Evolutionary conservation across 768 basidiomycete species (phyloP).

Genomic region (Tylopilus sp.): DNA sequence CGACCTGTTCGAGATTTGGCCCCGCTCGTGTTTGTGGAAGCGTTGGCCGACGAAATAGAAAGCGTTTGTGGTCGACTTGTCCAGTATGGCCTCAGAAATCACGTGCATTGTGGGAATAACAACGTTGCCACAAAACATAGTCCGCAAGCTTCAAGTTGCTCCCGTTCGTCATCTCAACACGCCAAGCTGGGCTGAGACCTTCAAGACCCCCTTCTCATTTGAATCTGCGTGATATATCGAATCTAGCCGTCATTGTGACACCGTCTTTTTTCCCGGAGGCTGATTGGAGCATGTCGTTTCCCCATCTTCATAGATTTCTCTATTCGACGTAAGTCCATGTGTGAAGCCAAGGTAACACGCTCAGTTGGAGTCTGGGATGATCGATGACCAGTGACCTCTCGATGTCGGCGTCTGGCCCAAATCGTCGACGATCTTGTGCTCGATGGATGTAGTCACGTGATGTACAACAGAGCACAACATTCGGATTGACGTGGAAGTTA

Average conservation of each 20-base stretch:
- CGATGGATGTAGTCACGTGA: conserved; percentile 23
- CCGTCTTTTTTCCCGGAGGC: too few relatives aligned
- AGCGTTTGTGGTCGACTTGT: background rate
- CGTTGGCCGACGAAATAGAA: conserved; percentile 1
- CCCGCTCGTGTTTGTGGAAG: conserved; percentile 9
- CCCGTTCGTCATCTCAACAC: background rate
- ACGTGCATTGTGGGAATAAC: conserved; percentile 23
- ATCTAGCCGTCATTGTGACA: too few relatives aligned
- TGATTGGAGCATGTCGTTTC: too few relatives aligned
- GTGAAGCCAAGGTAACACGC: background rate
- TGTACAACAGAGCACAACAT: conserved; percentile 22
- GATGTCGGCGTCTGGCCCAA: too few relatives aligned
- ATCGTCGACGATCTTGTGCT: too few relatives aligned
- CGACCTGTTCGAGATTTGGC: conserved; percentile 10
- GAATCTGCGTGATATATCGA: too few relatives aligned
- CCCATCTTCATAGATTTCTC: too few relatives aligned
- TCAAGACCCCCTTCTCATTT: too few relatives aligned
- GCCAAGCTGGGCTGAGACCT: too few relatives aligned
- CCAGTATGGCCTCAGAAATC: conserved; percentile 6
- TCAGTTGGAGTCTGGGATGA: background rate
- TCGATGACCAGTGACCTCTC: too few relatives aligned
- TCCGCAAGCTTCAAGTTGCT: background rate
- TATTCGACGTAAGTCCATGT: background rate
- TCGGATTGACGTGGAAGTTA: conserved; percentile 19
- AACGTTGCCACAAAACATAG: background rate